A percentile compares a stretch with the other conserved stretches of the same genome.
Conservation (phyloP, 192 early-diverging fungal species). For the Backusella westeae region DNA sequence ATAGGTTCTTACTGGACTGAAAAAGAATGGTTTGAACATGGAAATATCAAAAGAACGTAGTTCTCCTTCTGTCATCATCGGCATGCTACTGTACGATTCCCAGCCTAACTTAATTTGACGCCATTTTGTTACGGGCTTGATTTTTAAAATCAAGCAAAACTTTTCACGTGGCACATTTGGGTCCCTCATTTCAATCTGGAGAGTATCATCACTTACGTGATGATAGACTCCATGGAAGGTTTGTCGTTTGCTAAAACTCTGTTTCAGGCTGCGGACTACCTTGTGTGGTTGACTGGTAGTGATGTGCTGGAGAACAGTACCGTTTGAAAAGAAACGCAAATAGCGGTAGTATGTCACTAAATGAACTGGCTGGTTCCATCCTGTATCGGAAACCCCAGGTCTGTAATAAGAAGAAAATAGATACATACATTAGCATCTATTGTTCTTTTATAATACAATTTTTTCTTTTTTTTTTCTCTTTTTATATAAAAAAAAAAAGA, state of each 20-base stretch:
- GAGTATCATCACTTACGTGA: slow-evolving; percentile 14
- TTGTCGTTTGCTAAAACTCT: slow-evolving; percentile 19
- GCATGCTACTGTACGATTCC: slow-evolving; percentile 22
- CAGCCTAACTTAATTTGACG: slow-evolving; percentile 37
- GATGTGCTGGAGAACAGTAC: slow-evolving; percentile 33
- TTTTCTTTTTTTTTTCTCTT: not conserved
- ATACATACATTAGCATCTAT: not conserved
- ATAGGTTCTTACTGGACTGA: slow-evolving; percentile 29
- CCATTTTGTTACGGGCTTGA: slow-evolving; percentile 27
- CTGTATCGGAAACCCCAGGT: slow-evolving; percentile 31
- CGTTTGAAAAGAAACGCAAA: slow-evolving; percentile 42
- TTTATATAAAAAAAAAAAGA: not conserved
- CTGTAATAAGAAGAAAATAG: slow-evolving; percentile 9
- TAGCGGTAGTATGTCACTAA: slow-evolving; percentile 46
- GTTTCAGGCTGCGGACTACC: slow-evolving; percentile 24
- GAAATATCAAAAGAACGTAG: slow-evolving; percentile 17
- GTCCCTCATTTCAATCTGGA: slow-evolving; percentile 26
- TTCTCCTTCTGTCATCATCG: not conserved
- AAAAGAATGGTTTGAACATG: slow-evolving; percentile 34
- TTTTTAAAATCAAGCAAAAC: slow-evolving; percentile 24
- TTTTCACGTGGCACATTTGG: slow-evolving; percentile 11
- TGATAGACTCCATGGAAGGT: slow-evolving; percentile 28
- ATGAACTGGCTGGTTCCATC: slow-evolving; percentile 41
- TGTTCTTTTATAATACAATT: not conserved
- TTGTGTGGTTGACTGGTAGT: slow-evolving; percentile 24